Percentiles rank a stretch among this genome's conserved stretches.
Evolutionary conservation across 139 green algal species (phyloP).

Genomic region (Eudorina sp.): DNA sequence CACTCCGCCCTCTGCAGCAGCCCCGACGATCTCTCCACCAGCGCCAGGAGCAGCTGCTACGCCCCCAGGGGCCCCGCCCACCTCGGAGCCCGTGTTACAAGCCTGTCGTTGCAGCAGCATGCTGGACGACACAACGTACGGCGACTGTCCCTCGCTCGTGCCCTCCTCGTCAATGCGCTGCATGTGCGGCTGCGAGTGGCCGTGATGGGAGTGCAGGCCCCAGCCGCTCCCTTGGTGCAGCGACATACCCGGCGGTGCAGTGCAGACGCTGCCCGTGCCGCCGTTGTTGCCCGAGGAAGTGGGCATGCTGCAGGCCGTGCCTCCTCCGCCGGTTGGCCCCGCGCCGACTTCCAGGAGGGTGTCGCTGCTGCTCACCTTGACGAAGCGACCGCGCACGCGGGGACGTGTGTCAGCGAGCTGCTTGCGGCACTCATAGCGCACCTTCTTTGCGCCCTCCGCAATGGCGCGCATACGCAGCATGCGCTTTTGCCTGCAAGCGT

Average conservation of each 20-base stretch:
- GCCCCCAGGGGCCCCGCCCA: too few species aligned
- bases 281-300: not conserved
- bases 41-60: too few species aligned
- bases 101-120: not conserved
- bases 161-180: constrained; percentile 51
- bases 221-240: not conserved
- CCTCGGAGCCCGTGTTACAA: not conserved
- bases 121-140: not conserved
- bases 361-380: constrained; percentile 32
- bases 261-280: not conserved
- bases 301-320: not conserved
- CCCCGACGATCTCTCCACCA: not conserved
- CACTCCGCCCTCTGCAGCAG: not conserved
- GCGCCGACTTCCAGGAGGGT: not conserved
- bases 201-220: constrained; percentile 3
- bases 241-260: not conserved
- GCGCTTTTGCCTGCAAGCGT: constrained; percentile 44
- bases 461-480: constrained; percentile 27
- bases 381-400: constrained; percentile 4
- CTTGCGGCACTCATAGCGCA: constrained; percentile 36
- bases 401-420: not conserved
- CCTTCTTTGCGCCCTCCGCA: constrained; percentile 37
- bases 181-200: constrained; percentile 9
- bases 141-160: not conserved
- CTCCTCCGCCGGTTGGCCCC: not conserved